Base-by-base conservation (phyloP, 2,329 filamentous ascomycete genomes). In the Colletotrichum horii region DNA sequence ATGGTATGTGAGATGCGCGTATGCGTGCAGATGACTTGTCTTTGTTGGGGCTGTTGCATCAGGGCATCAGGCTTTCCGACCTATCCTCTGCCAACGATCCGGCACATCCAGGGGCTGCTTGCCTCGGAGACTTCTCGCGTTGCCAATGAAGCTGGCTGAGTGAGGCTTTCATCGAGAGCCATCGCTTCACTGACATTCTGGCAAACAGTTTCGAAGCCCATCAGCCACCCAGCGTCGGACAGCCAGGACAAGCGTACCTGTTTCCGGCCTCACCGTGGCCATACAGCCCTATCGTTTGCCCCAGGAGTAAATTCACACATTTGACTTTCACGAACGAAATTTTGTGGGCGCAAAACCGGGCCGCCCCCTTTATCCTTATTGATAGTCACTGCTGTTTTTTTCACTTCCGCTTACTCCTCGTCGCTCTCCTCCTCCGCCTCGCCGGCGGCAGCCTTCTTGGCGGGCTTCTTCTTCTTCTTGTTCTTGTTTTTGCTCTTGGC, bases 401-500 rank as follows among this genome's bases (percentile, higher is more conserved):
- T 56, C 43, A 30, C 32, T 38, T 70, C 48, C 9, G 65, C 62
- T 78, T 82, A 84, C 77, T 86, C 83, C 43, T 84, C 84, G 69
- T 85, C 84, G 77, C 82, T 83, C 52, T 82, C 79, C 69, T 81
- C 77, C 24, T 78, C 82, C 58, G 80, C 80, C 64, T 79, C 83
- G n/a, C 78, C 79, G 4, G 74, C 77, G 16, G 82, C 84, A 68
- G 84, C 82, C 85, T 88, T 88, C 83, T 89, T 88, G 79, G 84
- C 85, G 34, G 87, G 83, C 83, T 91, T 89, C 86, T 91, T 92
- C 91, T 93, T 93, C 91, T 94, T 94, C 86, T 94, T 52, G 43
- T 52, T 94, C 89, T 94, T 92, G 91, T 94, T 96, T 92, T 96
- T 97, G 90, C 96, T 96, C 89, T 94, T 97, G 89, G 95, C 95